Percentiles rank a stretch among this genome's conserved stretches.
phyloP scores from a whole-genome alignment of 208 protist species.

The Acanthamoeba culbertsoni region DNA sequence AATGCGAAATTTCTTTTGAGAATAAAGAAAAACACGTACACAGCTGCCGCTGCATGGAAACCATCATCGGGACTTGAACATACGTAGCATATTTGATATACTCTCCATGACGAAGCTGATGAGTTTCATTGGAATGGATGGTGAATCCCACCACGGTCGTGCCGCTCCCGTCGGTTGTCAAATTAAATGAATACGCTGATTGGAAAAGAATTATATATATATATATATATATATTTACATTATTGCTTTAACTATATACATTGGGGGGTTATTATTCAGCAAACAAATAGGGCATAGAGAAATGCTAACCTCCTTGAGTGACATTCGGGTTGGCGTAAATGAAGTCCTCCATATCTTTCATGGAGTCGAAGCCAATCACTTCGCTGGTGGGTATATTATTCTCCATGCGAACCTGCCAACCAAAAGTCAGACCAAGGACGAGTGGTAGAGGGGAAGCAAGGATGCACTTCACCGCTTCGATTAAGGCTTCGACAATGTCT shows the following conservation, averaged over 20 bases:
- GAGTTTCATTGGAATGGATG: not conserved
- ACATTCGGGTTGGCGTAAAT: slow-evolving; percentile 27
- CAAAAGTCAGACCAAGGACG: not conserved
- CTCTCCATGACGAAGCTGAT: not conserved
- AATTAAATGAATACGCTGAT: not conserved
- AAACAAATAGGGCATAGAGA: not conserved
- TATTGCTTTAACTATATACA: no score
- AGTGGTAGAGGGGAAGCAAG: not conserved
- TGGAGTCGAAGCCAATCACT: not conserved
- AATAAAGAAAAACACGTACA: not conserved
- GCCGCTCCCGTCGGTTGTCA: not conserved
- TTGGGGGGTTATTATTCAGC: not conserved
- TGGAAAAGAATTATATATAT: no score
- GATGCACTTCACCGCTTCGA: not conserved
- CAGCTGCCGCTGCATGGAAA: not conserved
- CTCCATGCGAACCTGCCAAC: not conserved
- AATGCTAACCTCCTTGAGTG: slow-evolving; percentile 13
- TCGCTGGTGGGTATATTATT: slow-evolving; percentile 26
- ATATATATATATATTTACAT: no score
- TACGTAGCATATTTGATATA: slow-evolving; percentile 18
- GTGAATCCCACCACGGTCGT: not conserved
- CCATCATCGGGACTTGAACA: slow-evolving; percentile 33
- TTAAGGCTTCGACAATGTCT: not conserved
- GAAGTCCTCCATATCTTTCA: not conserved
- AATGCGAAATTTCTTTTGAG: not conserved